Conservation (phyloP, 495 filamentous ascomycete species). For the Xylaria sp. region DNA sequence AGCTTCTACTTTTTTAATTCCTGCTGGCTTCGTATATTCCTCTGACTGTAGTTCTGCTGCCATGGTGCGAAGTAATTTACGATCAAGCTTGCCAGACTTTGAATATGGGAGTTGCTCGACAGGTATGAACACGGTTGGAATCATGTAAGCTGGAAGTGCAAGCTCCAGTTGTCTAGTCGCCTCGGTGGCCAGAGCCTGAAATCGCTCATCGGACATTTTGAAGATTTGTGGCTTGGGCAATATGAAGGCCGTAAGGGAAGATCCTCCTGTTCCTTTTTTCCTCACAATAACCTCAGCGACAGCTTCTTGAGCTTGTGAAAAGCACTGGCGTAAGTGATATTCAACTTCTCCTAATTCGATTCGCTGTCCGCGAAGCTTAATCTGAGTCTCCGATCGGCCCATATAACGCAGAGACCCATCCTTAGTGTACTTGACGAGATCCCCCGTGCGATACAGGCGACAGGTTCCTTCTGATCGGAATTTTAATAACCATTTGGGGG, state of each 20-base stretch:
- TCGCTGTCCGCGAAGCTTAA: constrained; percentile 44
- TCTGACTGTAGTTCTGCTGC: neutral
- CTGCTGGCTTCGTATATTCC: neutral
- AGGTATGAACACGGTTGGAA: constrained; percentile 34
- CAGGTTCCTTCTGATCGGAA: constrained; percentile 26
- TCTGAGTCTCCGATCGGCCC: neutral
- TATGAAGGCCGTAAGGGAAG: neutral
- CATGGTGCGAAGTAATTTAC: constrained; percentile 25
- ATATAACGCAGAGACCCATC: constrained; percentile 18
- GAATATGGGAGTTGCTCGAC: constrained; percentile 26
- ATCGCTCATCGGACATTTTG: constrained; percentile 6
- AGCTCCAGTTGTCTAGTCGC: neutral
- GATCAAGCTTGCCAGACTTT: neutral
- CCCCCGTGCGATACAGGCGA: constrained; percentile 60
- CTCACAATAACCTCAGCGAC: constrained; percentile 53
- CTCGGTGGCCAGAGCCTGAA: neutral
- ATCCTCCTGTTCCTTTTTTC: neutral
- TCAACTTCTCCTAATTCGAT: constrained; percentile 54
- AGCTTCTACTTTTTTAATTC: neutral
- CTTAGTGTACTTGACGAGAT: constrained; percentile 42
- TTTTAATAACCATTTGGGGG: constrained; percentile 7
- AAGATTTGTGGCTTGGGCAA: constrained; percentile 10
- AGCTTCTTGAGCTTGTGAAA: constrained; percentile 40
- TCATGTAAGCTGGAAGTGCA: constrained; percentile 36
- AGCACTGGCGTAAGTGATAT: constrained; percentile 21